These are phyloP conservation scores for Penicillium sp. DNA, from an alignment of 2,329 filamentous ascomycete species.

Conservation along the genomic window DNA sequence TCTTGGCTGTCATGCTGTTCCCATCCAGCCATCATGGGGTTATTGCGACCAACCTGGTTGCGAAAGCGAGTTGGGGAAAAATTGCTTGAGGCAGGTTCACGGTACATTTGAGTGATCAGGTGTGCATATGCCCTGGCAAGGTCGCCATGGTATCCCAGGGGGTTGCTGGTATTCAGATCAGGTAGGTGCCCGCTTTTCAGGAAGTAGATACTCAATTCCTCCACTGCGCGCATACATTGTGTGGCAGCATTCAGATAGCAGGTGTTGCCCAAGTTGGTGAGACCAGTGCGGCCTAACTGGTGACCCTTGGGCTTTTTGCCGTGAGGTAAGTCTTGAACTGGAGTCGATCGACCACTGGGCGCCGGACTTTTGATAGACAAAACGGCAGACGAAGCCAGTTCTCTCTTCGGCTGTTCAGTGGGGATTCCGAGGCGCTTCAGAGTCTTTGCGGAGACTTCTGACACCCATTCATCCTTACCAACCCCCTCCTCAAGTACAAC, in stretches of 20 bases:
- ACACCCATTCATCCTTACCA: constrained; percentile 58
- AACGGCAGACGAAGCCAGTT: constrained; percentile 31
- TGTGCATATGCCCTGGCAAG: constrained; percentile 82
- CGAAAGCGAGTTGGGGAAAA: constrained; percentile 82
- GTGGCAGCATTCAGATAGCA: constrained; percentile 99
- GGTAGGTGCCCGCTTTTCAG: constrained; percentile 68
- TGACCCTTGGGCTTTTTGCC: constrained; percentile 64
- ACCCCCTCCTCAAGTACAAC: constrained; percentile 82
- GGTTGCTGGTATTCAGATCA: constrained; percentile 83
- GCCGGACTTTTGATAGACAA: constrained; percentile 43
- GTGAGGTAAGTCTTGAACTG: constrained; percentile 67
- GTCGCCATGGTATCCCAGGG: constrained; percentile 78
- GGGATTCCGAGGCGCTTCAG: constrained; percentile 53
- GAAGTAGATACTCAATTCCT: constrained; percentile 92
- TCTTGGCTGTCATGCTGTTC: constrained; percentile 97
- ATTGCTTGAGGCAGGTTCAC: constrained; percentile 63
- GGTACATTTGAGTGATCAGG: constrained; percentile 76
- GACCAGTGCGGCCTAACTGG: constrained; percentile 73
- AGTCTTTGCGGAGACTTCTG: constrained; percentile 48
- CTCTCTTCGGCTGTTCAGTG: constrained; percentile 34
- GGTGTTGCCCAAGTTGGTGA: constrained; percentile 91
- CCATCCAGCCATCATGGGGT: constrained; percentile 86
- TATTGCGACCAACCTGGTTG: constrained; percentile 73
- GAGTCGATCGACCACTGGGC: constrained; percentile 66
- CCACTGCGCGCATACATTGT: constrained; percentile 89